These are phyloP conservation scores for Dissoconium aciculare DNA, from an alignment of 2,329 filamentous ascomycete genomes.

Conservation along the genomic window DNA sequence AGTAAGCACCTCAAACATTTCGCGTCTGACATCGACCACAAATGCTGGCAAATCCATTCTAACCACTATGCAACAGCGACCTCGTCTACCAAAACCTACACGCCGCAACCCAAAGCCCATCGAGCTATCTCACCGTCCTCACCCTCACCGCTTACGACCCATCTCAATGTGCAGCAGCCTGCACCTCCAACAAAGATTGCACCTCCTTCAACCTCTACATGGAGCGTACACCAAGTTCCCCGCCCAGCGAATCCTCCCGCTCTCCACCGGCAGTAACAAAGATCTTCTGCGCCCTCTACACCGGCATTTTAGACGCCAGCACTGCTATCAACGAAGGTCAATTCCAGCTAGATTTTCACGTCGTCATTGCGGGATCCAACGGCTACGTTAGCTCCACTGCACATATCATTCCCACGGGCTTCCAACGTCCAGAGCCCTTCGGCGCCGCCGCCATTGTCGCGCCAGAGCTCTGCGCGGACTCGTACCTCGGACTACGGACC, in stretches of 20 bases:
- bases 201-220: slow-evolving; percentile 24
- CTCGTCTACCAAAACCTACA: slow-evolving; percentile 15
- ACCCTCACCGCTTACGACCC: slow-evolving; percentile 21
- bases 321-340: slow-evolving; percentile 18
- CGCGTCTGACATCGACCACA: no score
- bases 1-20: no score
- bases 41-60: no score
- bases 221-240: slow-evolving; percentile 19
- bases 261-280: slow-evolving; percentile 25
- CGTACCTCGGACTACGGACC: no score
- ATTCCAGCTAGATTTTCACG: slow-evolving; percentile 16
- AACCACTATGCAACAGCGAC: no score
- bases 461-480: no score
- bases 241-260: slow-evolving; percentile 19
- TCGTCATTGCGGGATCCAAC: slow-evolving; percentile 19
- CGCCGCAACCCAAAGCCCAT: slow-evolving; percentile 12
- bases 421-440: no score
- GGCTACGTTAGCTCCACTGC: no score
- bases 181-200: slow-evolving; percentile 21
- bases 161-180: slow-evolving; percentile 18
- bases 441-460: no score
- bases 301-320: slow-evolving; percentile 20
- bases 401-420: no score
- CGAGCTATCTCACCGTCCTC: slow-evolving; percentile 22
- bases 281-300: slow-evolving; percentile 28